Percentiles rank a stretch among this genome's conserved stretches.
phyloP scores from a whole-genome alignment of 2,329 filamentous ascomycete species.

The Monosporascus sp. region DNA sequence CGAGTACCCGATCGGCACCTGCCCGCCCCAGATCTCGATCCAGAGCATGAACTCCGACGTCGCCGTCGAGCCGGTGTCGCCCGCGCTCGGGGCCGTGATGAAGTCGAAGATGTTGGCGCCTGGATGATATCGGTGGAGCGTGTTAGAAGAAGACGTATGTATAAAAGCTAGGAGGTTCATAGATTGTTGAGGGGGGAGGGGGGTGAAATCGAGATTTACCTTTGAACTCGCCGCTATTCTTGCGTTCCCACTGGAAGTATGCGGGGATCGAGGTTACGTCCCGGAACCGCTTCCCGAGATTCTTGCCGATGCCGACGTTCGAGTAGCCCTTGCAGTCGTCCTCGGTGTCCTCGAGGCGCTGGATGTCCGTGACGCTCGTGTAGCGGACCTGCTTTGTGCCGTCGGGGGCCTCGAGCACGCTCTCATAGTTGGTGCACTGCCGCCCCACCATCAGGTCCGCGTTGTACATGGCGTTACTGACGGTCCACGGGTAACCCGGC shows the following conservation, averaged over 20 bases:
- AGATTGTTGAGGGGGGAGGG: background rate
- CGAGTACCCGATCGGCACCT: slow-evolving; percentile 16
- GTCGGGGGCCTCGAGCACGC: slow-evolving; percentile 1
- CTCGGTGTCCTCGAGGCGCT: slow-evolving; percentile 2
- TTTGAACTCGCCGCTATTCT: slow-evolving; percentile 2
- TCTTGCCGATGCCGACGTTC: slow-evolving; percentile 6
- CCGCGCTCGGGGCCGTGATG: slow-evolving; percentile 10
- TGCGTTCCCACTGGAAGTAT: slow-evolving; percentile 3
- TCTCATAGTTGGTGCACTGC: slow-evolving; percentile 8
- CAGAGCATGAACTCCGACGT: slow-evolving; percentile 19
- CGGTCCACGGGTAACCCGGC: slow-evolving; percentile 3
- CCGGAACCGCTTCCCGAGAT: slow-evolving; percentile 1
- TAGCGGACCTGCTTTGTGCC: slow-evolving; percentile 2
- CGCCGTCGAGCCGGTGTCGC: slow-evolving; percentile 8
- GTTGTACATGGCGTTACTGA: slow-evolving; percentile 8
- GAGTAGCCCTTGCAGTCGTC: slow-evolving; percentile 8
- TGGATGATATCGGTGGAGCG: background rate
- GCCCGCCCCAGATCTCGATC: slow-evolving; percentile 15
- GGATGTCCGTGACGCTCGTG: slow-evolving; percentile 5
- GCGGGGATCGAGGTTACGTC: slow-evolving; percentile 3
- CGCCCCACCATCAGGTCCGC: slow-evolving; percentile 3
- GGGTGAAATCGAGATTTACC: background rate
- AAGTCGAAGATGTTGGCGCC: slow-evolving; percentile 19
- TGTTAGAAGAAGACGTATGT: background rate
- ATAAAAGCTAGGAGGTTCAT: background rate